Base-by-base conservation (phyloP, 129 eudicot species). In the Calendula officinalis region DNA sequence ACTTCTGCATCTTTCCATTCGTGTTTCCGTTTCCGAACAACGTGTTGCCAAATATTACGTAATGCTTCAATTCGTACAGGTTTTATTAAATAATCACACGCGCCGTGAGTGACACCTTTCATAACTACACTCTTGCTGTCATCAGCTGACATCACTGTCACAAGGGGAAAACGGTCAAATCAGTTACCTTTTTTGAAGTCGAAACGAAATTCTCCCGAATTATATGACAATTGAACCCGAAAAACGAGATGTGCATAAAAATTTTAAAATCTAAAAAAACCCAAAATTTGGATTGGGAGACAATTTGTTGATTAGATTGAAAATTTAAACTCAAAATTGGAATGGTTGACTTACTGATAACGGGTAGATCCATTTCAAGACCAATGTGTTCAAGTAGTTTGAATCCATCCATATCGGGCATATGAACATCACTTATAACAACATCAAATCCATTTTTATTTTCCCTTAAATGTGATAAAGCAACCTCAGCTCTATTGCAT, bases 61-160 rank as follows among this genome's bases (percentile, higher is more conserved):
- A 89, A 76, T 78, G 83, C 97, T 73, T 89, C 97, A 27, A 89
- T 56, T 14, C 97, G 79, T 56, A 89, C 82, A n/a, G 88, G 94
- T 61, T 85, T 89, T 62, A 89, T 84, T 69, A 89, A 71, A 70
- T 89, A 89, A 68, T 85, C 90, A 45, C 94, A 89, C 36, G 97
- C 97, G 6, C 90, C 97, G 8, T 89, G 97, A 3, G 84, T 80
- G n/a, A 89, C 68, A 66, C 94, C 94, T 80, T 89, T 83, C 97
- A 85, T 83, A 32, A 89, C 97, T 17, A 74, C 91, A 52, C 73
- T 81, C 71, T 78, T 75, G 15, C 77, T 78, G 64, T 84, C 91
- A 17, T 82, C 87, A 49, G 87, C 87, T 39, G 91, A 84, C 73
- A 84, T 66, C 91, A 84, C 91, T 84, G 72, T 36, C 43, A 68